Evolutionary conservation across 805 yeast genomes (phyloP).

Genomic region (Wickerhamiella sorbophila): DNA sequence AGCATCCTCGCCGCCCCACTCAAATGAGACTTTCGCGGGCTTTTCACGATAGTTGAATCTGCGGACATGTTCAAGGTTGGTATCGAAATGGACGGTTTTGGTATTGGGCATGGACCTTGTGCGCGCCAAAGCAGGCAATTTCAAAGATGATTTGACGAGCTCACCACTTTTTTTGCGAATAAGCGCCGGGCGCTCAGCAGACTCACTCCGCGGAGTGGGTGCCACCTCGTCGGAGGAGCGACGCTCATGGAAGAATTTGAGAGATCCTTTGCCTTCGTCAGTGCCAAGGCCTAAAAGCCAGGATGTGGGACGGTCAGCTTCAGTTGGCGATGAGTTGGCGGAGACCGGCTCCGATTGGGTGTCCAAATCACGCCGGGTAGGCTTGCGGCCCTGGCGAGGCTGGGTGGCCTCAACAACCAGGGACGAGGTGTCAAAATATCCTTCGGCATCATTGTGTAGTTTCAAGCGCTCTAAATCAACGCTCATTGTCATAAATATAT

Average conservation of each 20-base stretch:
- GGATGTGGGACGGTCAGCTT: background rate
- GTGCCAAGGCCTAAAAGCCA: background rate
- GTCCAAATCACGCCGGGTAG: background rate
- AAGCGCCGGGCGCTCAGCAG: constrained; percentile 25
- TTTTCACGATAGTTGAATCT: constrained; percentile 59
- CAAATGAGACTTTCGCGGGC: constrained; percentile 55
- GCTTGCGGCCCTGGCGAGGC: background rate
- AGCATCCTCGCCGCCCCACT: constrained; percentile 40
- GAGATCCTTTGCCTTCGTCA: background rate
- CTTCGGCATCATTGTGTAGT: background rate
- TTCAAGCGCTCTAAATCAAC: background rate
- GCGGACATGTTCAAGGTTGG: constrained; percentile 42
- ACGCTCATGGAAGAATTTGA: background rate
- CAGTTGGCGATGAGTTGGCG: background rate
- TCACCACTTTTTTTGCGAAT: constrained; percentile 85
- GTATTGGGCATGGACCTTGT: constrained; percentile 27
- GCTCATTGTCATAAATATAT: background rate
- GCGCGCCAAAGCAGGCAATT: constrained; percentile 28
- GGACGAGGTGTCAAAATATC: background rate
- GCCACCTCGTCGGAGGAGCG: background rate
- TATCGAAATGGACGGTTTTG: constrained; percentile 67
- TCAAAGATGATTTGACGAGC: constrained; percentile 59
- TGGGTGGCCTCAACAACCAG: background rate
- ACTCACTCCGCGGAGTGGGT: background rate
- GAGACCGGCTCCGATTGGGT: background rate